phyloP scores from a whole-genome alignment of 257 asterid genomes.

The Nicotiana obtusifolia region DNA sequence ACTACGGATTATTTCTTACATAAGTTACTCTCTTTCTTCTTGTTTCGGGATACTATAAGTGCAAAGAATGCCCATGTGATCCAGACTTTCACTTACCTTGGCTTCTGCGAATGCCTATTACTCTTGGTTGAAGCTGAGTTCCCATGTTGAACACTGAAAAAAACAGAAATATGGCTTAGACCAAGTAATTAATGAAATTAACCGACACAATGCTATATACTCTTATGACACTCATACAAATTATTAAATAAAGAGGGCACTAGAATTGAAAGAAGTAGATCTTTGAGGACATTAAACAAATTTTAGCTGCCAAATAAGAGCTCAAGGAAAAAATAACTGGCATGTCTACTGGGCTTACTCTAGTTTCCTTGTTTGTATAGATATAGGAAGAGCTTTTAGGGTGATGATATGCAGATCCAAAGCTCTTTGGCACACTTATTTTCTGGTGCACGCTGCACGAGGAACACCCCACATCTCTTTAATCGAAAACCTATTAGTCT shows the following conservation, averaged over 20 bases:
- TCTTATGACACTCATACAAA: neutral
- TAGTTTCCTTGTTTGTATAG: neutral
- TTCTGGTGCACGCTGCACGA: neutral
- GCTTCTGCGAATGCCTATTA: conserved; percentile 14
- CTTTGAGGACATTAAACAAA: neutral
- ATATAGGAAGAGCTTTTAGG: neutral
- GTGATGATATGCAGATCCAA: neutral
- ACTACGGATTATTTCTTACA: neutral
- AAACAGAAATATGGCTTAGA: neutral
- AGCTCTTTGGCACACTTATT: neutral
- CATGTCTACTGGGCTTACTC: neutral
- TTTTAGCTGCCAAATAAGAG: neutral
- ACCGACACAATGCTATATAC: neutral
- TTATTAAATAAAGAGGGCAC: neutral
- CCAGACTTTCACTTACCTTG: conserved; percentile 4
- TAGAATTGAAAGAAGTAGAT: neutral
- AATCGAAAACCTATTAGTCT: neutral
- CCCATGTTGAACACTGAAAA: conserved; percentile 20
- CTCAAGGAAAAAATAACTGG: neutral
- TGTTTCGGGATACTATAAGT: neutral
- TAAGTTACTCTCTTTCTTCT: neutral
- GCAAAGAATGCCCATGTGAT: neutral
- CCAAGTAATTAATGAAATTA: neutral
- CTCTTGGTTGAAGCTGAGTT: conserved; percentile 21
- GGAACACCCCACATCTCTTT: neutral